Conservation (phyloP, 2,329 filamentous ascomycete species). For the Cryphonectria japonica region DNA sequence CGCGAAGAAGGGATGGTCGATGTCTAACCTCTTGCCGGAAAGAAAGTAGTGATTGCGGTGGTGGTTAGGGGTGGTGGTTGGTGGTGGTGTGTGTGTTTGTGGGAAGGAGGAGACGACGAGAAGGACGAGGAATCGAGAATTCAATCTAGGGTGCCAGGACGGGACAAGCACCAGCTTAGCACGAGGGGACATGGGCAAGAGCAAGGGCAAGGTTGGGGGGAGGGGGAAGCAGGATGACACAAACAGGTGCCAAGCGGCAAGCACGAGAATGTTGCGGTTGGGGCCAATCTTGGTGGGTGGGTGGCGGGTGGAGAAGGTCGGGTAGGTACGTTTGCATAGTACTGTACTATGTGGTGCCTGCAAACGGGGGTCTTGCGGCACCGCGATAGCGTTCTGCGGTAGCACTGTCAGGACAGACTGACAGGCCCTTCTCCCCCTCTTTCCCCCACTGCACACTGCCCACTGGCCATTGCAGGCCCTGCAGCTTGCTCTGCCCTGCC, state of each 20-base stretch:
- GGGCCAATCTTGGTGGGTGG: not conserved
- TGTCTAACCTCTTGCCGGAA: not conserved
- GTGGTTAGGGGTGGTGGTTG: not conserved
- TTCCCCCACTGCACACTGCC: not conserved
- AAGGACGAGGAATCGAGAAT: not conserved
- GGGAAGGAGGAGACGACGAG: not conserved
- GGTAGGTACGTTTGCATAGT: not conserved
- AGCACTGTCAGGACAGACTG: not conserved
- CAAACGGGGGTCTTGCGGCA: not conserved
- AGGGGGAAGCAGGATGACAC: not conserved
- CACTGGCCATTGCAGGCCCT: not conserved
- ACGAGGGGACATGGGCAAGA: not conserved
- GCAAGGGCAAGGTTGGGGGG: not conserved
- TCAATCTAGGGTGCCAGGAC: not conserved
- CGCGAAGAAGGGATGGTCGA: not conserved
- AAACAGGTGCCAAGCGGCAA: slow-evolving; percentile 9
- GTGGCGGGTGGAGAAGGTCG: slow-evolving; percentile 7
- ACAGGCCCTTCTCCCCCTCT: not conserved
- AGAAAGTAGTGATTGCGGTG: not conserved
- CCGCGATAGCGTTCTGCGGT: not conserved
- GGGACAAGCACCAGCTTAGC: slow-evolving; percentile 3
- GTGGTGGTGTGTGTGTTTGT: not conserved
- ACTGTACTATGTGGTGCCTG: not conserved
- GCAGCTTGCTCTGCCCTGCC: not conserved
- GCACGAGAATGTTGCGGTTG: slow-evolving; percentile 18